Base-by-base conservation (phyloP, 1,139 yeast genomes). In the Lodderomyces parapsilosis region DNA sequence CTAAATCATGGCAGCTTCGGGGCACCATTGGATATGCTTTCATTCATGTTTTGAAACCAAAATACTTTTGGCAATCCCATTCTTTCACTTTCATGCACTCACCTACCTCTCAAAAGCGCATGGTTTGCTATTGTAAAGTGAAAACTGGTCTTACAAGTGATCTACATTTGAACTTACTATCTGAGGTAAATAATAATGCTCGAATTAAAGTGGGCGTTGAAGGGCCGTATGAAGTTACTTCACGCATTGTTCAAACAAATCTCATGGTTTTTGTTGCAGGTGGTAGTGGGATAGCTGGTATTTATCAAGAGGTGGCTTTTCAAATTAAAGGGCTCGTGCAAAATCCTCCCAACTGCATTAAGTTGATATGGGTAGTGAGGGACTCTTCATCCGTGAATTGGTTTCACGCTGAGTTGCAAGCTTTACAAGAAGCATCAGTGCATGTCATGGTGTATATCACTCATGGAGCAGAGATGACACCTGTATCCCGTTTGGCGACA, bases 11-110 rank as follows among this genome's bases (percentile, higher is more conserved):
- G 78, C 33, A 30, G 55, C 59, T 14, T 54, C 74, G 1, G 53
- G 60, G 35, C 77, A 7, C 79, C 10, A 82, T 81, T 32, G 76
- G 79, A 1, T 79, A 76, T 53, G 81, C 79, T 0, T 78, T 70
- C 46, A 60, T 78, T 27, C 69, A 75, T 50, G 76, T 78, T 54
- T 44, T 74, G 22, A 57, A 58, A 40, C 64, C 65, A 4, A 45
- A 57, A n/a, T 60, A 56, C 43, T 71, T 71, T 50, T 71, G 71
- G 70, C 76, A 71, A 50, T 68, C 74, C 1, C 76, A 71, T 51
- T 76, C 76, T 6, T 48, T 48, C 28, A 48, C 51, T 25, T 46
- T 71, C 4, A 52, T 58, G 31, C 60, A 63, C 38, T 55, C 68
- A 41, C 57, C 62, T 6, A 35, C 40, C n/a, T 34, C 36, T 14